Evolutionary conservation across 768 basidiomycete genomes (phyloP).

Genomic region (Lentinula detonsa): DNA sequence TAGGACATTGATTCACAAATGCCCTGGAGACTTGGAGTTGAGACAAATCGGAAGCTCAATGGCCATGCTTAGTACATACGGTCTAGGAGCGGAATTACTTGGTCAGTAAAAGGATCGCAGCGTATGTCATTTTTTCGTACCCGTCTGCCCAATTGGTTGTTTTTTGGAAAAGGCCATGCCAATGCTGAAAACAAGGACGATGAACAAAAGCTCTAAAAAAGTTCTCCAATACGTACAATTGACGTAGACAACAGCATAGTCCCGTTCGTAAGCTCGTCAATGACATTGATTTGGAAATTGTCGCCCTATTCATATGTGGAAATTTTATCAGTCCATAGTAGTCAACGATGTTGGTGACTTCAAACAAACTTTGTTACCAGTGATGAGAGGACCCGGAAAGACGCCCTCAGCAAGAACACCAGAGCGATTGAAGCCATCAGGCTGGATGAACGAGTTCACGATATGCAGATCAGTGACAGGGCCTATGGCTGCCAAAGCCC

Average conservation of each 20-base stretch:
- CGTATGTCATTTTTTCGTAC: background rate
- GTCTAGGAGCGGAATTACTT: background rate
- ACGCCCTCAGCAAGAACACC: conserved; percentile 28
- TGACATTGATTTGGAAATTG: conserved; percentile 31
- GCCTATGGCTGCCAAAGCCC: conserved; percentile 4
- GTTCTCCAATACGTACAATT: conserved; percentile 9
- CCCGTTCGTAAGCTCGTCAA: conserved; percentile 31
- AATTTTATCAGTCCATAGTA: background rate
- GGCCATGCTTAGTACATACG: background rate
- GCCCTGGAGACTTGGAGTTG: conserved; percentile 11
- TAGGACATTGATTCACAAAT: conserved; percentile 27
- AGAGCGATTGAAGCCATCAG: conserved; percentile 26
- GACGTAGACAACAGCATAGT: conserved; percentile 34
- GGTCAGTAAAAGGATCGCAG: background rate
- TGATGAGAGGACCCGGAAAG: conserved; percentile 39
- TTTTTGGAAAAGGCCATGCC: conserved; percentile 9
- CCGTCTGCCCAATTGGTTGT: conserved; percentile 12
- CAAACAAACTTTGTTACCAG: conserved; percentile 13
- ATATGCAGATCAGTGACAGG: conserved; percentile 19
- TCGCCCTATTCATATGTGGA: conserved; percentile 17
- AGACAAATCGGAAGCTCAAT: background rate
- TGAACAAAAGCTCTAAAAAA: background rate
- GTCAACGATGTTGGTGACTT: background rate
- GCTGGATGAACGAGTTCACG: conserved; percentile 26
- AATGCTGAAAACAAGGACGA: conserved; percentile 13